Evolutionary conservation across 75 land plant species (phyloP), one percentile per base, ranked within the genome.

Genomic region (Sequoiadendron giganteum): DNA sequence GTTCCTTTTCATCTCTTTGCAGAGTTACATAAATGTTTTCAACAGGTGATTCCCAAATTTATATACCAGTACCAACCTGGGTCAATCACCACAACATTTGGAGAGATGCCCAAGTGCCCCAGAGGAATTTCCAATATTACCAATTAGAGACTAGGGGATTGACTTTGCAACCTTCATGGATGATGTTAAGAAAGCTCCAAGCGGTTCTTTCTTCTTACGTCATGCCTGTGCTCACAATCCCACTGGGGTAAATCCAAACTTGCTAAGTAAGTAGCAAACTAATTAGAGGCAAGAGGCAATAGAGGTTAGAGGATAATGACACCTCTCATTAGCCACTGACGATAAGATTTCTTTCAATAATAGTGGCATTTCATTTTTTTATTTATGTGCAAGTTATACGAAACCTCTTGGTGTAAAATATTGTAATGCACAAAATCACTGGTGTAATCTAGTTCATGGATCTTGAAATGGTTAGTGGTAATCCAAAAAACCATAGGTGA

Each of bases 151-250:
- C 99, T n/a, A 93, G 84, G 89, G 97, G 99, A 14, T 87, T 97
- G 97, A 97, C 91, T 97, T 96, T 92, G 90, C 91, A 65, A 87
- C 93, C 61, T 79, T 97, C 70, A 96, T 95, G 95, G 99, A 96
- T 86, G 99, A 97, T 83, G 82, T 96, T 28, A 96, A 96, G 99
- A 97, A 92, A 87, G 99, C 99, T 84, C 99, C 99, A 89, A 93
- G 90, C 86, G 95, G 96, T 28, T 96, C 99, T 30, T 91, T 97
- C 87, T 92, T 97, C 70, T 90, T 97, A 88, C 94, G 96, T 87
- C 99, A 97, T 90, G 99, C 98, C 58, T 97, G 99, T 92, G 99
- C 99, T 65, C 98, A 97, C 87, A 97, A 97, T 88, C 99, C 99
- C 39, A 97, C 98, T 89, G 99, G 99, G 75, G 97, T 97, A 10